A percentile compares a stretch with the other conserved stretches of the same genome.
phyloP scores from a whole-genome alignment of 2,329 filamentous ascomycete species.

The Alternaria dauci region DNA sequence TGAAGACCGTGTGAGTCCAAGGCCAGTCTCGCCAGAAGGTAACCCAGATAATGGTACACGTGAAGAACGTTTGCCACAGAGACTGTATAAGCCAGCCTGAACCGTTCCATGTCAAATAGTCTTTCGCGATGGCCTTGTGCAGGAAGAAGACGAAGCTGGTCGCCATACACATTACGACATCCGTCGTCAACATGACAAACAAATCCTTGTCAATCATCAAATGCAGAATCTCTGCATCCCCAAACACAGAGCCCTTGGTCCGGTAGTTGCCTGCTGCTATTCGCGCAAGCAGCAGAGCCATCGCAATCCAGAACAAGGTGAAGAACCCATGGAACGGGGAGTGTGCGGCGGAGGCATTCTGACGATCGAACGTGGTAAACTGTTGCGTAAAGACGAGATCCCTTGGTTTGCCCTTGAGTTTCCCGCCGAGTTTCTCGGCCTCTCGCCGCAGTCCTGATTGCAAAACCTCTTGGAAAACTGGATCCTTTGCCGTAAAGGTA shows the following conservation, averaged over 20 bases:
- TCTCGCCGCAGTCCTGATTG: slow-evolving; percentile 55
- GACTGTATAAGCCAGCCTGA: slow-evolving; percentile 78
- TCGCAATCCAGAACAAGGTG: slow-evolving; percentile 78
- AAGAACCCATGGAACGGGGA: slow-evolving; percentile 83
- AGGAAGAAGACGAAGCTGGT: slow-evolving; percentile 72
- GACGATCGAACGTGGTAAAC: slow-evolving; percentile 77
- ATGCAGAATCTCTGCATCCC: slow-evolving; percentile 74
- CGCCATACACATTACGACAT: slow-evolving; percentile 72
- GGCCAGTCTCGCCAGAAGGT: slow-evolving; percentile 78
- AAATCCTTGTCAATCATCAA: slow-evolving; percentile 70
- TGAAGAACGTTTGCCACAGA: slow-evolving; percentile 73
- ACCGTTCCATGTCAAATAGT: slow-evolving; percentile 72
- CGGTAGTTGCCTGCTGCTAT: slow-evolving; percentile 74
- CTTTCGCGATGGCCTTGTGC: slow-evolving; percentile 67
- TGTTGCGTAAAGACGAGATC: slow-evolving; percentile 75
- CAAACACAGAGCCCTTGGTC: slow-evolving; percentile 72
- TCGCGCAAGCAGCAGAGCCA: slow-evolving; percentile 71
- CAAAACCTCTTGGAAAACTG: slow-evolving; percentile 58
- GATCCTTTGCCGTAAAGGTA: slow-evolving; percentile 60
- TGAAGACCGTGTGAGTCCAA: slow-evolving; percentile 83
- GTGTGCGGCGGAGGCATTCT: slow-evolving; percentile 70
- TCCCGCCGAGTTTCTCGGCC: slow-evolving; percentile 42
- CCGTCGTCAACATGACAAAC: slow-evolving; percentile 64
- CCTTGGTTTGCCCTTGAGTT: slow-evolving; percentile 54
- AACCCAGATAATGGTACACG: slow-evolving; percentile 69